A percentile compares a stretch with the other conserved stretches of the same genome.
Conservation (phyloP, 345 rosid species). For the Dipteronia dyeriana region DNA sequence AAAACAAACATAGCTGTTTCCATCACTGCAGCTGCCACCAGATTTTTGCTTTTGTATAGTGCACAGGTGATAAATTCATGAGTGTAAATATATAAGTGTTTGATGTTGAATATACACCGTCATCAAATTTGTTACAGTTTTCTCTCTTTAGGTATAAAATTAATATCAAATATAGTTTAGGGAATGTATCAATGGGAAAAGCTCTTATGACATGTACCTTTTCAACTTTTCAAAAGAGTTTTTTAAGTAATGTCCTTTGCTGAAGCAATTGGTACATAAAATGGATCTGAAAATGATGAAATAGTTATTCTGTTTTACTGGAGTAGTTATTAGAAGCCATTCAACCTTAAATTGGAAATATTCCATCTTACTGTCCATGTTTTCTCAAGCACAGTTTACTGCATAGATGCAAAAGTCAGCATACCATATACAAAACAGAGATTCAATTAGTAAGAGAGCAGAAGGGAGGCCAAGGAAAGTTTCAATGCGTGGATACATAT, state of each 20-base stretch:
- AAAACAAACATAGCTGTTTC: slow-evolving; percentile 66
- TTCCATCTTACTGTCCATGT: background rate
- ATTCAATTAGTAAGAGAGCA: background rate
- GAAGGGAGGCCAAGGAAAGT: background rate
- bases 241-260: slow-evolving; percentile 1
- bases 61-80: slow-evolving; percentile 55
- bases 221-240: background rate
- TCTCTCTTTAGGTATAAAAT: background rate
- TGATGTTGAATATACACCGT: background rate
- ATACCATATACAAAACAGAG: background rate
- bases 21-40: slow-evolving; percentile 63
- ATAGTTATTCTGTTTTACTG: background rate
- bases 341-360: slow-evolving; percentile 3
- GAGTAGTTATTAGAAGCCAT: slow-evolving; percentile 3
- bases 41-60: slow-evolving; percentile 76
- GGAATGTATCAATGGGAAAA: background rate
- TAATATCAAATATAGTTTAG: background rate
- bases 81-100: background rate
- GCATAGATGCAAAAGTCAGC: background rate
- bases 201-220: slow-evolving; percentile 8
- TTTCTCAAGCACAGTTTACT: background rate
- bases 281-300: background rate
- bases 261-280: background rate
- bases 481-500: background rate
- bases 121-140: slow-evolving; percentile 4